phyloP scores from a whole-genome alignment of 2,329 filamentous ascomycete genomes.

The Talaromyces islandicus region DNA sequence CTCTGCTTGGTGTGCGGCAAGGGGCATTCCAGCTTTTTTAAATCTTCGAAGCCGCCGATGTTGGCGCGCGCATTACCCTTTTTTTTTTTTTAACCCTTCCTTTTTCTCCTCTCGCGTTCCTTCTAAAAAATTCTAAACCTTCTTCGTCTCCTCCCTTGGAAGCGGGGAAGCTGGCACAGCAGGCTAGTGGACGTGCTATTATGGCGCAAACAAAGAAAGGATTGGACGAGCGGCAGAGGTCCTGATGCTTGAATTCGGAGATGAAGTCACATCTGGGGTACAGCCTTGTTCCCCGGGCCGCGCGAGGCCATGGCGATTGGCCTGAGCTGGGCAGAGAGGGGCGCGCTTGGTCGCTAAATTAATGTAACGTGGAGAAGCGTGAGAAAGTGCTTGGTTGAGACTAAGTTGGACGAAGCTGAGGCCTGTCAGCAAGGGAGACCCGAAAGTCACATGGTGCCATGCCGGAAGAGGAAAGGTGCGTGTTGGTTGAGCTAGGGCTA shows the following conservation, averaged over 20 bases:
- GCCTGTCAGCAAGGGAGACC: neutral
- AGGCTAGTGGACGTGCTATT: neutral
- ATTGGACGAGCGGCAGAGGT: neutral
- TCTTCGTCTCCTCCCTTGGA: neutral
- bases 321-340: neutral
- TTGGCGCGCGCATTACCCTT: neutral
- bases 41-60: neutral
- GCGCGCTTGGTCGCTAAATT: neutral
- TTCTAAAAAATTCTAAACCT: neutral
- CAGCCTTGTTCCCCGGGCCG: neutral
- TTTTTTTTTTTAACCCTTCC: neutral
- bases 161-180: constrained; percentile 6
- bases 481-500: neutral
- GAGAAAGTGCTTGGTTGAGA: neutral
- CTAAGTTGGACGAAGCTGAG: neutral
- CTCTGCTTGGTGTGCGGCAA: constrained; percentile 7
- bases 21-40: constrained; percentile 12
- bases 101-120: constrained; percentile 1
- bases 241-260: neutral
- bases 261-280: constrained; percentile 4
- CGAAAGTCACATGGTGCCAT: neutral
- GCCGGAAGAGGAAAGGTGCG: neutral
- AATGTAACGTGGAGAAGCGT: constrained; percentile 1
- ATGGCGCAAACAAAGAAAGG: neutral
- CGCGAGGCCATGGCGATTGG: neutral